Evolutionary conservation across 441 rosid species (phyloP).

Genomic region (Bocquillonia castaneifolia): DNA sequence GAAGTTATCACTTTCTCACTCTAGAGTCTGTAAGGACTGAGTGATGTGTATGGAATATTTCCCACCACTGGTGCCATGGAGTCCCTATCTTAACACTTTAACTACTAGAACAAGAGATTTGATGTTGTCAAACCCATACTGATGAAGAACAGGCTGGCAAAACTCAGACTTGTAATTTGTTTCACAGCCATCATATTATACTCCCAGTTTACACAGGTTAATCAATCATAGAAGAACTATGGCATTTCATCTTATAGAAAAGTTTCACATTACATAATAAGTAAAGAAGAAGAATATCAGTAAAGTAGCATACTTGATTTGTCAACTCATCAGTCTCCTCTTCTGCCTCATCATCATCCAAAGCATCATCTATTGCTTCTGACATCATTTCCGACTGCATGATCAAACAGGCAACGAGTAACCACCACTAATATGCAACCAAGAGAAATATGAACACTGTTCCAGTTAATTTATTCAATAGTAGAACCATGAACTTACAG

Average conservation of each 20-base stretch:
- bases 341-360: conserved; percentile 92
- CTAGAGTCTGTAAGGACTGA: not conserved
- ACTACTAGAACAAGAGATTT: conserved; percentile 3
- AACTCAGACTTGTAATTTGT: not conserved
- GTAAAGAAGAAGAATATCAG: conserved; percentile 3
- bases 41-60: not conserved
- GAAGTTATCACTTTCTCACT: conserved; percentile 3
- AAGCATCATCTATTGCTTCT: conserved; percentile 73
- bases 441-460: not conserved
- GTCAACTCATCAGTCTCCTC: conserved; percentile 94
- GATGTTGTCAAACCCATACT: not conserved
- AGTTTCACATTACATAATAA: not conserved
- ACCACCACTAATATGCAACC: conserved; percentile 17
- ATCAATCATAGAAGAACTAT: not conserved
- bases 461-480: conserved; percentile 2
- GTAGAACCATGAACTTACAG: conserved; percentile 49
- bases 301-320: conserved; percentile 55
- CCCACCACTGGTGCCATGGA: not conserved
- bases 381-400: conserved; percentile 95
- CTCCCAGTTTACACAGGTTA: not conserved
- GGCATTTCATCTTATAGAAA: not conserved
- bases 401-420: conserved; percentile 19
- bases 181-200: not conserved
- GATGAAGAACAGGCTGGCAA: not conserved
- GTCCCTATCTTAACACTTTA: not conserved